phyloP scores from a whole-genome alignment of 2,329 filamentous ascomycete genomes.

The Epicoccum nigrum region DNA sequence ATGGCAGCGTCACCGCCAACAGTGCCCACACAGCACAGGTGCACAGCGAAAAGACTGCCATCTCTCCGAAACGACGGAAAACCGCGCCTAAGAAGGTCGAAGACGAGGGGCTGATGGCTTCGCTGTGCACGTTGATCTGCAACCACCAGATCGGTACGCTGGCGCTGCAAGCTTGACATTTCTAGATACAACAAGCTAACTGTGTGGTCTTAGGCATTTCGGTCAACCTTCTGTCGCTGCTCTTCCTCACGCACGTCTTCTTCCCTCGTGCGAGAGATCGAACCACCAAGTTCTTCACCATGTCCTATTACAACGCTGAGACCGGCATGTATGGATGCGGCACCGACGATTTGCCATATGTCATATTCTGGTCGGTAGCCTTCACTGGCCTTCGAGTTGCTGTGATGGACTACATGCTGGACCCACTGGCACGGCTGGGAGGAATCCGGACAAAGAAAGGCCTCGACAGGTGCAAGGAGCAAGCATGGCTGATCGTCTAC shows the following conservation, averaged over 20 bases:
- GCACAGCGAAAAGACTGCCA: slow-evolving; percentile 18
- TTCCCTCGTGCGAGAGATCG: slow-evolving; percentile 80
- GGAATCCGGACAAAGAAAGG: slow-evolving; percentile 80
- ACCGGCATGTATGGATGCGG: slow-evolving; percentile 77
- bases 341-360: slow-evolving; percentile 77
- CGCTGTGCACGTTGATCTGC: slow-evolving; percentile 72
- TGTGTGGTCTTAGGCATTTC: slow-evolving; percentile 68
- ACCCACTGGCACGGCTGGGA: slow-evolving; percentile 73
- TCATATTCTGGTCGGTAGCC: slow-evolving; percentile 78
- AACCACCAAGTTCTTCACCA: slow-evolving; percentile 85
- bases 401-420: slow-evolving; percentile 84
- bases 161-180: background rate
- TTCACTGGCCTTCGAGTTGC: slow-evolving; percentile 87
- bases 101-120: slow-evolving; percentile 66
- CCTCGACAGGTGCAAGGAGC: slow-evolving; percentile 85
- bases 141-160: slow-evolving; percentile 79
- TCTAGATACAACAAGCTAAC: background rate
- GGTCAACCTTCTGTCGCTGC: slow-evolving; percentile 81
- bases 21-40: slow-evolving; percentile 17
- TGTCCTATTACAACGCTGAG: slow-evolving; percentile 78
- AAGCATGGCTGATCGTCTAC: slow-evolving; percentile 89
- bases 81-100: slow-evolving; percentile 58
- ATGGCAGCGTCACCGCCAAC: slow-evolving; percentile 16
- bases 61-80: slow-evolving; percentile 28
- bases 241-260: slow-evolving; percentile 80